Evolutionary conservation across 2,329 filamentous ascomycete genomes (phyloP).

Genomic region (Colletotrichum australisinense): DNA sequence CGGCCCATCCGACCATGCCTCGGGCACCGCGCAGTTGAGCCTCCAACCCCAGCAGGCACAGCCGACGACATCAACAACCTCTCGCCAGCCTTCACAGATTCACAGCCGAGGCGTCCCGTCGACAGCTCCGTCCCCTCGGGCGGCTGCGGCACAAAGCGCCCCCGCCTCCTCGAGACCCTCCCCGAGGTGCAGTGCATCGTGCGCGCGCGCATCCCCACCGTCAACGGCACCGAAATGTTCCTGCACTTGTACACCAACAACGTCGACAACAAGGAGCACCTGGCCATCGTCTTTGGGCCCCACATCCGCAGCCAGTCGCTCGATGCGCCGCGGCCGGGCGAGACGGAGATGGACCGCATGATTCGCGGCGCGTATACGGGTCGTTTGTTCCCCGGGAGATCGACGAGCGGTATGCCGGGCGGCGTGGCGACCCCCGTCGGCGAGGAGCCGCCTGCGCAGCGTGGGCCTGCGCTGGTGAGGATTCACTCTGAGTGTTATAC

Average conservation of each 20-base stretch:
- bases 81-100: conserved; percentile 85
- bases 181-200: conserved; percentile 94
- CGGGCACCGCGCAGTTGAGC: conserved; percentile 31
- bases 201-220: conserved; percentile 93
- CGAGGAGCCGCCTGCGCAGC: conserved; percentile 26
- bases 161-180: conserved; percentile 78
- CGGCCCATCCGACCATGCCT: conserved; percentile 35
- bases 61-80: conserved; percentile 49
- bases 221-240: conserved; percentile 94
- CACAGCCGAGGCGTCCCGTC: conserved; percentile 56
- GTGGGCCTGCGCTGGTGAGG: conserved; percentile 78
- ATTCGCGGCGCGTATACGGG: conserved; percentile 94
- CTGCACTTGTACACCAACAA: conserved; percentile 94
- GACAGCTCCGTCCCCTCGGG: conserved; percentile 69
- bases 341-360: conserved; percentile 92
- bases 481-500: conserved; percentile 99
- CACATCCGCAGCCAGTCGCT: conserved; percentile 81
- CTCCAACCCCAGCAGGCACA: too few species aligned
- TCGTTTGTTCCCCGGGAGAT: conserved; percentile 85
- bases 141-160: conserved; percentile 72
- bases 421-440: conserved; percentile 42
- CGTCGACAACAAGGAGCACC: conserved; percentile 93
- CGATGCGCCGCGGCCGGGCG: conserved; percentile 77
- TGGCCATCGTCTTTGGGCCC: conserved; percentile 96
- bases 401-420: conserved; percentile 73